A percentile compares a stretch with the other conserved stretches of the same genome.
Conservation (phyloP, 257 asterid species). For the Ballota nigra region DNA sequence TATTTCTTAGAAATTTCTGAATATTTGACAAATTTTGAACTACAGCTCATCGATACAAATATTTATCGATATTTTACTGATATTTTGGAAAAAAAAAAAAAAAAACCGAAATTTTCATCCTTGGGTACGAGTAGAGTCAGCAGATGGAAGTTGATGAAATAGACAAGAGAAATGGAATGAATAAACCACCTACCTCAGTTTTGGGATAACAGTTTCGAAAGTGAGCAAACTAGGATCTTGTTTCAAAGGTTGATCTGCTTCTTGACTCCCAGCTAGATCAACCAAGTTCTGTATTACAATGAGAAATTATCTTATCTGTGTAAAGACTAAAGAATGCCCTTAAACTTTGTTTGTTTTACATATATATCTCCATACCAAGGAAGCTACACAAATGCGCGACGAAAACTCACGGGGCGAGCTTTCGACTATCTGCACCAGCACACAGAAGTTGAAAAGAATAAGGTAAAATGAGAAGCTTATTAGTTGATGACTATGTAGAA, state of each 20-base stretch:
- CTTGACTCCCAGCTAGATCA: conserved; percentile 92
- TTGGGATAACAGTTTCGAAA: conserved; percentile 74
- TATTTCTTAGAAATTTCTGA: no score
- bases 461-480: not conserved
- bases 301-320: not conserved
- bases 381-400: conserved; percentile 61
- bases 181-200: conserved; percentile 63
- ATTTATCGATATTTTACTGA: no score
- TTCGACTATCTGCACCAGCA: conserved; percentile 68
- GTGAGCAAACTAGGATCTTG: conserved; percentile 55
- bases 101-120: no score
- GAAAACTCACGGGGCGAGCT: conserved; percentile 62
- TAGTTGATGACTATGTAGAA: no score
- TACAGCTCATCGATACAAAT: no score
- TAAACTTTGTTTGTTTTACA: not conserved
- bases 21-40: no score
- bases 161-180: not conserved
- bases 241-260: conserved; percentile 61
- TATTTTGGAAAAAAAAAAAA: no score
- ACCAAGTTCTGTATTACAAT: conserved; percentile 65
- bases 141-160: not conserved
- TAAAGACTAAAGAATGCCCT: conserved; percentile 4
- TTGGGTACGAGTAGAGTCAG: no score
- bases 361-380: conserved; percentile 53
- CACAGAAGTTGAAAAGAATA: not conserved